A percentile compares a stretch with the other conserved stretches of the same genome.
Conservation (phyloP, 768 basidiomycete genomes). For the Mycena pura region DNA sequence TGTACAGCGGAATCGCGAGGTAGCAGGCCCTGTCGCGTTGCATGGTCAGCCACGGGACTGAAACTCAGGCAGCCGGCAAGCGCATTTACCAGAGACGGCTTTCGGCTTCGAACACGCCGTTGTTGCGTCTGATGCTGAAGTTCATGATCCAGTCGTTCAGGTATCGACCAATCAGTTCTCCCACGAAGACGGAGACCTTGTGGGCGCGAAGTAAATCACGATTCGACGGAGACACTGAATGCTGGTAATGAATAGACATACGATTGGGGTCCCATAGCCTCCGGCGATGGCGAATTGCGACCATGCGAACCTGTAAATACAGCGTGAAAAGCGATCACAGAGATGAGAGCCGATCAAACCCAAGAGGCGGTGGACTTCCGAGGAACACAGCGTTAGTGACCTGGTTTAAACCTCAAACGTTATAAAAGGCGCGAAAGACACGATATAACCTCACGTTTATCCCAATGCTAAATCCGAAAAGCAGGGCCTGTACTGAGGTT, state of each 20-base stretch:
- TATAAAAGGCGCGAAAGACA: neutral
- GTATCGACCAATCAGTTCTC: constrained; percentile 60
- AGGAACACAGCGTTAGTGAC: constrained; percentile 73
- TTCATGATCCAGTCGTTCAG: constrained; percentile 61
- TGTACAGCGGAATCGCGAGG: constrained; percentile 57
- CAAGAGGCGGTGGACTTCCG: constrained; percentile 58
- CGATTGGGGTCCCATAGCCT: constrained; percentile 62
- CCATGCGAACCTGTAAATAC: constrained; percentile 18
- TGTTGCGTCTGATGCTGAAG: constrained; percentile 51
- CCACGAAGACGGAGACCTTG: constrained; percentile 59
- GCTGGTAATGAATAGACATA: constrained; percentile 34
- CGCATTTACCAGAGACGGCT: constrained; percentile 63
- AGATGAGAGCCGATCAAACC: constrained; percentile 52
- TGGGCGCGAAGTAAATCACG: constrained; percentile 1
- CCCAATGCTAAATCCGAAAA: constrained; percentile 72
- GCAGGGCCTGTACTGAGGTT: constrained; percentile 43
- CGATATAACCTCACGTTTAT: constrained; percentile 52
- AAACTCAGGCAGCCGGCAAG: neutral
- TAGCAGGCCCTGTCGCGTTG: constrained; percentile 52
- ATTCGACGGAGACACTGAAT: neutral
- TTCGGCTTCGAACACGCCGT: constrained; percentile 67
- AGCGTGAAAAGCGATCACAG: no score
- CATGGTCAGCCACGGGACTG: neutral
- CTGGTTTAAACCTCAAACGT: constrained; percentile 39
- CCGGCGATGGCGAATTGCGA: constrained; percentile 57